Evolutionary conservation across 2,329 filamentous ascomycete species (phyloP).

Genomic region (Trichoderma guizhouense): DNA sequence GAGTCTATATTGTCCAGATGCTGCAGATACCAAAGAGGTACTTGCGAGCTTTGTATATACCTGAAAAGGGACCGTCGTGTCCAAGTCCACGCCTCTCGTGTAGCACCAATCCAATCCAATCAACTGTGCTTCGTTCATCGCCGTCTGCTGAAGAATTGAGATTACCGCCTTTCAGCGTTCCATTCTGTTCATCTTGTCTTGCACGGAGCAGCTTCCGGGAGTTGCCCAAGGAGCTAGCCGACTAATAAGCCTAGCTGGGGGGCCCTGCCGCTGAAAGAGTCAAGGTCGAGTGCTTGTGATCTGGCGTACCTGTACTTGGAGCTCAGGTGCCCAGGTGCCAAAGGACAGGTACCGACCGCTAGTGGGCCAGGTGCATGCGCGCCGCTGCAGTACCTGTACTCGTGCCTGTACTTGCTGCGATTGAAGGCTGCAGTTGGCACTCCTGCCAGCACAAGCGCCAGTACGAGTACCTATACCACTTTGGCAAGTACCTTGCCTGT

Average conservation of each 20-base stretch:
- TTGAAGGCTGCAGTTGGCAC: too few relatives aligned
- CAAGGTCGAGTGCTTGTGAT: neutral
- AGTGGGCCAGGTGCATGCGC: neutral
- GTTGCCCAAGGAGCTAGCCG: slow-evolving; percentile 14
- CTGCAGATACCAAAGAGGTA: neutral
- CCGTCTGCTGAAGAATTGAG: neutral
- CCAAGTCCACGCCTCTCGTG: too few relatives aligned
- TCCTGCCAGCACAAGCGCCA: neutral
- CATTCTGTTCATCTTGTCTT: neutral
- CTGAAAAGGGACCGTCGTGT: too few relatives aligned
- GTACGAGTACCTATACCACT: neutral
- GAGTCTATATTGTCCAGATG: neutral
- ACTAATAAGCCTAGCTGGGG: neutral
- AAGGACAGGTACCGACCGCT: neutral
- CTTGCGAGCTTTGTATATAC: neutral
- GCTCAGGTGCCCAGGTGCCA: neutral
- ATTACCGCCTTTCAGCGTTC: neutral
- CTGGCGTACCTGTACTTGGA: neutral
- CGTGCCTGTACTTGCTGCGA: neutral
- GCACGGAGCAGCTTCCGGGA: slow-evolving; percentile 9
- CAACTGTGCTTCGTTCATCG: neutral
- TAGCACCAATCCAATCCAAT: neutral
- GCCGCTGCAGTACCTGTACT: neutral
- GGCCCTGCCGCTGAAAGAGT: neutral
- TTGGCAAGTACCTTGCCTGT: neutral